These are phyloP conservation scores for Lyophyllum shimeji DNA, from an alignment of 768 basidiomycete species.

Conservation along the genomic window DNA sequence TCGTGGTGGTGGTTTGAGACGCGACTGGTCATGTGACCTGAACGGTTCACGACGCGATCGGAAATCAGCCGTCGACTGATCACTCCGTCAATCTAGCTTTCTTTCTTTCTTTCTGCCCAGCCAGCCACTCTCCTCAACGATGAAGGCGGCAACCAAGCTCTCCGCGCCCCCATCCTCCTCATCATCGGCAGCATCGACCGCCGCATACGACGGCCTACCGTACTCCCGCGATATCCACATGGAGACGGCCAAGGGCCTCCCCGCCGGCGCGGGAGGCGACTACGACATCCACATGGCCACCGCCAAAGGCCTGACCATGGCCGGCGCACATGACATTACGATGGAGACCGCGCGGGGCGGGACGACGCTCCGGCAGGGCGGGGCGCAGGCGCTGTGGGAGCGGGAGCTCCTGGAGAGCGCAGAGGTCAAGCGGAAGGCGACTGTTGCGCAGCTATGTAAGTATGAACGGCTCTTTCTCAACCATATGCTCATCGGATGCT, in stretches of 20 bases:
- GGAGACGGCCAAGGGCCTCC: constrained; percentile 72
- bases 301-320: constrained; percentile 54
- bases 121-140: too few relatives aligned
- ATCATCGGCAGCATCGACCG: constrained; percentile 26
- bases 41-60: constrained; percentile 13
- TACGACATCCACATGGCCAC: constrained; percentile 75
- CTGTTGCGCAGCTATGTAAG: constrained; percentile 95
- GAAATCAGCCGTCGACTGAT: background rate
- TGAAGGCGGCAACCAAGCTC: background rate
- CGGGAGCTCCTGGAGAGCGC: constrained; percentile 76
- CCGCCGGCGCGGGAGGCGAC: constrained; percentile 17
- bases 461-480: constrained; percentile 15
- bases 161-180: background rate
- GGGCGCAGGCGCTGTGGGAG: constrained; percentile 80
- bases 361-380: constrained; percentile 55
- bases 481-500: background rate
- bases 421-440: constrained; percentile 93
- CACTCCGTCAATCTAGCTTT: too few relatives aligned
- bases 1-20: constrained; percentile 1
- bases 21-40: constrained; percentile 16
- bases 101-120: background rate
- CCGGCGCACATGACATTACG: constrained; percentile 48
- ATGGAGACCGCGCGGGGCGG: constrained; percentile 67
- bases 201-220: constrained; percentile 20
- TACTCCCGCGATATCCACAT: constrained; percentile 65